Percentiles rank a stretch among this genome's conserved stretches.
Conservation (phyloP, 441 rosid species). For the California macrophylla region DNA sequence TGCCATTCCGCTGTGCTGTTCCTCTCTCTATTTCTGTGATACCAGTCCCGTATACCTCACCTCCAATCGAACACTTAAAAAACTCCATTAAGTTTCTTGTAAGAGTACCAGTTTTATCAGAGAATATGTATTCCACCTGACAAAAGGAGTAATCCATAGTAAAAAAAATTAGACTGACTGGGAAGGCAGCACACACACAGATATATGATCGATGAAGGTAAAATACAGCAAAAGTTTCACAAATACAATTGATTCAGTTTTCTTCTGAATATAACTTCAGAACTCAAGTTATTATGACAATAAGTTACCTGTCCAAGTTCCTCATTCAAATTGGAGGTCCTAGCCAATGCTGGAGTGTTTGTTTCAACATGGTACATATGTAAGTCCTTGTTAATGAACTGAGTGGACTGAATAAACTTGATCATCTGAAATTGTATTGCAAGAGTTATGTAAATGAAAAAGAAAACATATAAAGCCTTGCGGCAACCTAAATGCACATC, state of each 20-base stretch:
- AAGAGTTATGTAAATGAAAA: conserved; percentile 16
- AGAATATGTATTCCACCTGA: conserved; percentile 96
- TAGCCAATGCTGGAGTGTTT: conserved; percentile 83
- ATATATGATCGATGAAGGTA: background rate
- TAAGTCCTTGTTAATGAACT: conserved; percentile 85
- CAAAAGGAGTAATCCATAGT: conserved; percentile 21
- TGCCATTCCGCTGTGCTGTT: conserved; percentile 61
- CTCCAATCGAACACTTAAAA: conserved; percentile 99
- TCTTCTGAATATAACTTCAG: background rate
- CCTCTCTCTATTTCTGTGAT: conserved; percentile 89
- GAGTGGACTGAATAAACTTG: conserved; percentile 93
- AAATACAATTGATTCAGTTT: background rate
- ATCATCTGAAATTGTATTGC: conserved; percentile 55
- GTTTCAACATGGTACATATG: conserved; percentile 85
- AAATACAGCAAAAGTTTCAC: background rate
- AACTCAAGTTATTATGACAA: background rate
- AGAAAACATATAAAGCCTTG: conserved; percentile 11
- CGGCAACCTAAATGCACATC: conserved; percentile 14
- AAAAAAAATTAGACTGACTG: background rate
- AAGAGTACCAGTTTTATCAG: conserved; percentile 98
- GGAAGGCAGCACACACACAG: background rate
- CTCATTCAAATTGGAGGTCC: conserved; percentile 97
- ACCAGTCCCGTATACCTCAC: conserved; percentile 88
- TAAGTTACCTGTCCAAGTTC: conserved; percentile 94
- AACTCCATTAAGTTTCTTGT: conserved; percentile 99